Conservation (phyloP, 257 asterid genomes). For the Anisodus tanguticus region DNA sequence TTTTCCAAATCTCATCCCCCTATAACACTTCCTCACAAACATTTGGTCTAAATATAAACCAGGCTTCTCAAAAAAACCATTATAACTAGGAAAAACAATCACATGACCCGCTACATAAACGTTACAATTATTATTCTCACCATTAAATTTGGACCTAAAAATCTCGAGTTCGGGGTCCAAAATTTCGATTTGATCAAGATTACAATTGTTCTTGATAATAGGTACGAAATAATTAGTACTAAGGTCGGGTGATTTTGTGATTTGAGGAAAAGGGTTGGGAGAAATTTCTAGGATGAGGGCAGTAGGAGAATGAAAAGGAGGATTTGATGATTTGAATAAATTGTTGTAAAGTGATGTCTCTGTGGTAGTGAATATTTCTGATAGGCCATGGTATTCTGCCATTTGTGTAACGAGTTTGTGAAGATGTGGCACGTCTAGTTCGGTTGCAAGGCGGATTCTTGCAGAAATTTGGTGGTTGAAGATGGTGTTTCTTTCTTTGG, state of each 20-base stretch:
- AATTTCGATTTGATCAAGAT: not conserved
- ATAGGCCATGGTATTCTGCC: constrained; percentile 26
- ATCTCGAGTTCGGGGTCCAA: not conserved
- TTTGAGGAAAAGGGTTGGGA: constrained; percentile 8
- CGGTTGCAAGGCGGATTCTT: constrained; percentile 7
- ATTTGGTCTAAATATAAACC: constrained; percentile 16
- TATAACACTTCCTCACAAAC: constrained; percentile 28
- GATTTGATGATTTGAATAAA: constrained; percentile 20
- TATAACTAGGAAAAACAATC: constrained; percentile 15
- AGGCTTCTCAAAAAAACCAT: constrained; percentile 25
- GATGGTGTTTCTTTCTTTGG: not conserved
- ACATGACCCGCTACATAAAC: constrained; percentile 19
- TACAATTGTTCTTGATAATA: constrained; percentile 5
- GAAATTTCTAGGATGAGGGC: constrained; percentile 20
- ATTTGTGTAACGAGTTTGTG: constrained; percentile 18
- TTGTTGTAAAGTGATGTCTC: constrained; percentile 18
- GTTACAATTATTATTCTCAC: not conserved
- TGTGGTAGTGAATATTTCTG: constrained; percentile 11
- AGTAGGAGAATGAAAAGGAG: constrained; percentile 4
- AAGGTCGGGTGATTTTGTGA: not conserved
- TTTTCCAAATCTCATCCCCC: not conserved
- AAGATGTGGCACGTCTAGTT: constrained; percentile 12
- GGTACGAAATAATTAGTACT: not conserved
- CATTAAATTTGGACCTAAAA: constrained; percentile 1
- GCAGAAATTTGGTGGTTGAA: constrained; percentile 16